Conservation (phyloP, 352 stramenopile species). For the Pythium scleroteichum region DNA sequence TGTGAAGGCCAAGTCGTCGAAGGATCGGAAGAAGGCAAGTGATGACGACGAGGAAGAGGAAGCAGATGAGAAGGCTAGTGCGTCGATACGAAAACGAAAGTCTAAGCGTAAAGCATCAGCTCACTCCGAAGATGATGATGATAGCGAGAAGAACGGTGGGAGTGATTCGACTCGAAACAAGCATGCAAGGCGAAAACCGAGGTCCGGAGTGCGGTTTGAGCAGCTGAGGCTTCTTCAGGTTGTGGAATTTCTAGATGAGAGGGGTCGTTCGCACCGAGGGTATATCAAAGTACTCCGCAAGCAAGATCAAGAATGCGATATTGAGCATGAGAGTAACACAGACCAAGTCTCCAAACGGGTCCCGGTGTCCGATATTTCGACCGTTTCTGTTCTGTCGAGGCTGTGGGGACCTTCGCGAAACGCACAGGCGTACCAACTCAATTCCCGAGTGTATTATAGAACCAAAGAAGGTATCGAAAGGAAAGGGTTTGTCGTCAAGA, state of each 20-base stretch:
- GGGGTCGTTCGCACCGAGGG: slow-evolving; percentile 43
- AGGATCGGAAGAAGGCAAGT: slow-evolving; percentile 19
- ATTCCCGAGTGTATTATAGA: slow-evolving; percentile 56
- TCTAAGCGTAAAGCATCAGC: slow-evolving; percentile 15
- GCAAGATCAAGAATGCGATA: slow-evolving; percentile 49
- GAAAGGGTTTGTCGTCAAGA: slow-evolving; percentile 59
- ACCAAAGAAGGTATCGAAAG: slow-evolving; percentile 46
- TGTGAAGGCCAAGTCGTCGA: slow-evolving; percentile 11
- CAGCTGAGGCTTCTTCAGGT: slow-evolving; percentile 46
- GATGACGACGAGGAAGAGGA: slow-evolving; percentile 24
- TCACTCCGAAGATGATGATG: slow-evolving; percentile 17
- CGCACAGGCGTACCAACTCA: slow-evolving; percentile 38
- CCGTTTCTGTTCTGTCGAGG: slow-evolving; percentile 35
- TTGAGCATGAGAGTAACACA: slow-evolving; percentile 60
- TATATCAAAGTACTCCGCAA: slow-evolving; percentile 46
- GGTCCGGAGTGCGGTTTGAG: slow-evolving; percentile 21
- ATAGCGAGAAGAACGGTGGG: slow-evolving; percentile 2
- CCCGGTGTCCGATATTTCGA: slow-evolving; percentile 30
- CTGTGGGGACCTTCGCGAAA: slow-evolving; percentile 27
- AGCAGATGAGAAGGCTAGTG: slow-evolving; percentile 17
- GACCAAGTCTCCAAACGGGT: slow-evolving; percentile 54
- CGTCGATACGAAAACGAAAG: slow-evolving; percentile 32
- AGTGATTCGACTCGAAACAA: slow-evolving; percentile 6
- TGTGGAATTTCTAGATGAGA: slow-evolving; percentile 56
- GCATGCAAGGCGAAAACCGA: slow-evolving; percentile 9